Base-by-base conservation (phyloP, 345 rosid species). In the Dovyalis caffra region DNA sequence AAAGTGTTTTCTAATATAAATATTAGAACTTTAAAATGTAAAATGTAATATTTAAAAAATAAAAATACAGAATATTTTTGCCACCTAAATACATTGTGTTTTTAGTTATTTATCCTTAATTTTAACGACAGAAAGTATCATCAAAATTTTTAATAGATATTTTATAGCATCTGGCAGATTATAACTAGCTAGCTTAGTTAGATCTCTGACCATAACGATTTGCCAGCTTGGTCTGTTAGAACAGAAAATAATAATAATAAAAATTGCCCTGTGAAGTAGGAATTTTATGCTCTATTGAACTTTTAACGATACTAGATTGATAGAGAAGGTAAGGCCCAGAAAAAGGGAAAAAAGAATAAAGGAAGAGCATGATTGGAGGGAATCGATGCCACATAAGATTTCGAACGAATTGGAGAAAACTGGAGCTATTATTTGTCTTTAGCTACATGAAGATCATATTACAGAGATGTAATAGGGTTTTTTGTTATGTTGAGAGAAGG, bases 41-140 rank as follows among this genome's bases (percentile, higher is more conserved):
- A n/a, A n/a, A n/a, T n/a, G n/a, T n/a, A n/a, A n/a, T n/a, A n/a
- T n/a, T n/a, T n/a, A n/a, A n/a, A n/a, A n/a, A n/a, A n/a, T n/a
- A n/a, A n/a, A n/a, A n/a, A n/a, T n/a, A n/a, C n/a, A n/a, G n/a
- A n/a, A n/a, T n/a, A n/a, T n/a, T n/a, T n/a, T n/a, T n/a, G n/a
- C n/a, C n/a, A n/a, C n/a, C n/a, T n/a, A n/a, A n/a, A n/a, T n/a
- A n/a, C n/a, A n/a, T n/a, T n/a, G n/a, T n/a, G n/a, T n/a, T n/a
- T n/a, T n/a, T n/a, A n/a, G n/a, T n/a, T n/a, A n/a, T n/a, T n/a
- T n/a, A n/a, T n/a, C n/a, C n/a, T n/a, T n/a, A n/a, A n/a, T 38
- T 25, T 71, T 35, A 61, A 60, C 75, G 16, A 71, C 67, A 71
- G 66, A 71, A 71, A 71, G 32, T 34, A 26, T 5, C 23, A 35